Evolutionary conservation across 2,329 filamentous ascomycete species (phyloP).

Genomic region (Bretziella fagacearum): DNA sequence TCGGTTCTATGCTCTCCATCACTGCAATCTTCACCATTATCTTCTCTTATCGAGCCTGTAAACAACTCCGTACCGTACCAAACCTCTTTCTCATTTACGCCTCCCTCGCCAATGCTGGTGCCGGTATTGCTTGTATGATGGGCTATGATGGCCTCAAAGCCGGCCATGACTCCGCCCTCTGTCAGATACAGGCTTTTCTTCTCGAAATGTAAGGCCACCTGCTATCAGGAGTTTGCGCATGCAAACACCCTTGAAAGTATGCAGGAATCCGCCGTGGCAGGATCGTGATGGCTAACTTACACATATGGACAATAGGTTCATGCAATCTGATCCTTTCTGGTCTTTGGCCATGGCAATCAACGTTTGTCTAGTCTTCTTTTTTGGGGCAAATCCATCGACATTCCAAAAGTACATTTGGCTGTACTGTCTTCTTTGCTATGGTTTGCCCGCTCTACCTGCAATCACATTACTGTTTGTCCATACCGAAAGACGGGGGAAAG

Average conservation of each 20-base stretch:
- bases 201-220: conserved; percentile 46
- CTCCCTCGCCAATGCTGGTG: conserved; percentile 41
- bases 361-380: conserved; percentile 54
- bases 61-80: conserved; percentile 38
- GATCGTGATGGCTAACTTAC: not conserved
- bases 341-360: conserved; percentile 71
- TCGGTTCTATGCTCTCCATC: conserved; percentile 37
- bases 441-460: conserved; percentile 50
- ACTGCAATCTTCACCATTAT: conserved; percentile 35
- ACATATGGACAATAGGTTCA: conserved; percentile 37
- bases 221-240: not conserved
- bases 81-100: conserved; percentile 47
- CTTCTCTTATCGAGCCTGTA: conserved; percentile 33
- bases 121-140: conserved; percentile 51
- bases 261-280: not conserved
- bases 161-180: conserved; percentile 40
- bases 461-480: conserved; percentile 45
- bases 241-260: not conserved
- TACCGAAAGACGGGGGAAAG: conserved; percentile 21
- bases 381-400: conserved; percentile 43
- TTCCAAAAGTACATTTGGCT: conserved; percentile 57
- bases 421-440: conserved; percentile 56
- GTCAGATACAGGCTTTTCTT: conserved; percentile 41
- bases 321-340: conserved; percentile 62
- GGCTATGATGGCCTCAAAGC: conserved; percentile 44